Evolutionary conservation across 768 basidiomycete genomes (phyloP), one percentile per base, ranked within the genome.

Genomic region (Boletus reticulatus): DNA sequence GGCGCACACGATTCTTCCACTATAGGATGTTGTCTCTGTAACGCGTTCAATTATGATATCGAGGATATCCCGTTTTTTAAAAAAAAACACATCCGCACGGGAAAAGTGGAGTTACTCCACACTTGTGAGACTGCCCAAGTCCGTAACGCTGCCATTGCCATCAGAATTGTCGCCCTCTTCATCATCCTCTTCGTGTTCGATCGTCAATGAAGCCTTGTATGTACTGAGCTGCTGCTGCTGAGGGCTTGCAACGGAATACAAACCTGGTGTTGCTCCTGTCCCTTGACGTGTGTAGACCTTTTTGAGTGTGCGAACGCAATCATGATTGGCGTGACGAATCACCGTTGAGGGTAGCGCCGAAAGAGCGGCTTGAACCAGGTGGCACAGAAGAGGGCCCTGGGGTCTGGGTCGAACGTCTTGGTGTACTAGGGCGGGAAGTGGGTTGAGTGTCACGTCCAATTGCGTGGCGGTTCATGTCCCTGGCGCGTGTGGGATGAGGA

Each of bases 91-190:
- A 29, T 10, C 29, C 29, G 29, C 29, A 29, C 29, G 8, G 8
- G 9, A 11, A 56, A 39, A 50, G 49, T 36, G 19, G 41, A 55
- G 43, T 68, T 67, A 78, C 58, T 80, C 77, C 42, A 83, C 77
- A 60, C 80, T 81, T 14, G 81, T 82, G 53, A 82, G 72, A 67
- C 81, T 82, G 47, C 75, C 75, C 37, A 71, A 70, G 50, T 79
- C 78, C 38, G 72, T 75, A 49, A 73, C 55, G 48, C 77, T 79
- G 5, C 62, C 67, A 46, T 70, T 72, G 46, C 68, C 75, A 55
- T 79, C 78, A 43, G 69, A 67, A 36, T 64, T 67, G n/a, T 73
- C 67, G 29, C 64, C 68, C 46, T 62, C n/a, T n/a, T n/a, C 66
- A 10, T 69, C 67, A 47, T 52, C 54, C 37, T 60, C 60, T 32